Evolutionary conservation across 202 grass and related monocot species (phyloP).

Genomic region (Alloteropsis angusta): DNA sequence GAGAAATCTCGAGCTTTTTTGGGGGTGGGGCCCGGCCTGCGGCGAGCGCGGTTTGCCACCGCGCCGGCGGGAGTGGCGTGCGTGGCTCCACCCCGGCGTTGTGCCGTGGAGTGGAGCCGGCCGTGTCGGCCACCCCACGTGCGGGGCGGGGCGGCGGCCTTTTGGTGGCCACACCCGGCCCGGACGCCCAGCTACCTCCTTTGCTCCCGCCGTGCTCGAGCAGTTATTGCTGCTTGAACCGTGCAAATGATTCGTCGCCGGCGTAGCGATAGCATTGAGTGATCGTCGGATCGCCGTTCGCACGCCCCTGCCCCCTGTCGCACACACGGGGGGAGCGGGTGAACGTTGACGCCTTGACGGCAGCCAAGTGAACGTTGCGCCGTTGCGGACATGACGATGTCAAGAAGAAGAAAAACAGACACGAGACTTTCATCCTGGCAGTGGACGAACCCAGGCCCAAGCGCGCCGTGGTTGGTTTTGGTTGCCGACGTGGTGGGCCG

Average conservation of each 20-base stretch:
- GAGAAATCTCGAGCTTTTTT: background rate
- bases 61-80: background rate
- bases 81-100: background rate
- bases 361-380: background rate
- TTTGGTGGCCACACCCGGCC: slow-evolving; percentile 12
- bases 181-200: background rate
- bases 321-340: background rate
- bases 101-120: slow-evolving; percentile 13
- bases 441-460: background rate
- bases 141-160: background rate
- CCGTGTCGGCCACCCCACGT: slow-evolving; percentile 24
- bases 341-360: background rate
- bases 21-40: too few relatives aligned
- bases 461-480: background rate
- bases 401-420: background rate
- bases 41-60: background rate
- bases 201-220: background rate
- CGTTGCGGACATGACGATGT: too few relatives aligned
- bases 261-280: background rate
- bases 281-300: background rate
- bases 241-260: background rate
- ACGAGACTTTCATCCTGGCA: background rate
- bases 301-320: background rate
- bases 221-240: background rate
- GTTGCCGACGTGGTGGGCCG: background rate